phyloP scores from a whole-genome alignment of 2,329 filamentous ascomycete genomes.

The Fusarium compactum region DNA sequence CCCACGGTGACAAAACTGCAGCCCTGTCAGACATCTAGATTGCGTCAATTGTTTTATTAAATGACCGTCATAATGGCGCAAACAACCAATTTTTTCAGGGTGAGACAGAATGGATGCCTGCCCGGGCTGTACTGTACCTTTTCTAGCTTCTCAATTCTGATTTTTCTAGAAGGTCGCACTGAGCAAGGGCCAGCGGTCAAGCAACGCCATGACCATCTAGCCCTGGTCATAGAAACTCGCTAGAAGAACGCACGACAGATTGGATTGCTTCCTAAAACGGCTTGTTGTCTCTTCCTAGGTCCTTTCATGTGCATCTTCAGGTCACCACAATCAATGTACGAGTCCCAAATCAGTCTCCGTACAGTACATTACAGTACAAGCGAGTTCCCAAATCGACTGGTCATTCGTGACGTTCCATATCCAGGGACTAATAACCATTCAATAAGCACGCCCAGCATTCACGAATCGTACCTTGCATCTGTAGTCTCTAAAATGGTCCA shows the following conservation, averaged over 20 bases:
- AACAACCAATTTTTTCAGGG: neutral
- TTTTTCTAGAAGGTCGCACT: constrained; percentile 37
- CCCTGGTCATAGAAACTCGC: constrained; percentile 46
- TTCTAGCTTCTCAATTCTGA: neutral
- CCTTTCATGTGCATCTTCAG: constrained; percentile 12
- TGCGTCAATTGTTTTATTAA: constrained; percentile 4
- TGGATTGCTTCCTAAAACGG: constrained; percentile 37
- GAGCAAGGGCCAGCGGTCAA: constrained; percentile 36
- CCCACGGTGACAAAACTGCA: constrained; percentile 3
- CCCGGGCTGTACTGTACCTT: neutral
- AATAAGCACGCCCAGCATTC: neutral
- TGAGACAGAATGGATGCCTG: neutral
- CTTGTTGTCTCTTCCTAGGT: neutral
- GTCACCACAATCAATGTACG: constrained; percentile 20
- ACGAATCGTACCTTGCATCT: constrained; percentile 4
- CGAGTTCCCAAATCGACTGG: neutral
- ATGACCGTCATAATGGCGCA: neutral
- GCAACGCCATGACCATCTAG: constrained; percentile 42
- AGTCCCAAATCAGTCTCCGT: neutral
- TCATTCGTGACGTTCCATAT: neutral
- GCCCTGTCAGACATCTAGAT: constrained; percentile 14
- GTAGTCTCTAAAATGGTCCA: neutral
- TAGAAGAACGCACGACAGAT: constrained; percentile 44
- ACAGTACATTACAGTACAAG: neutral
- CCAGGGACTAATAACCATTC: neutral